Percentiles rank a stretch among this genome's conserved stretches.
phyloP scores from a whole-genome alignment of 225 moss, liverwort and hornwort genomes.

The Lunularia cruciata region DNA sequence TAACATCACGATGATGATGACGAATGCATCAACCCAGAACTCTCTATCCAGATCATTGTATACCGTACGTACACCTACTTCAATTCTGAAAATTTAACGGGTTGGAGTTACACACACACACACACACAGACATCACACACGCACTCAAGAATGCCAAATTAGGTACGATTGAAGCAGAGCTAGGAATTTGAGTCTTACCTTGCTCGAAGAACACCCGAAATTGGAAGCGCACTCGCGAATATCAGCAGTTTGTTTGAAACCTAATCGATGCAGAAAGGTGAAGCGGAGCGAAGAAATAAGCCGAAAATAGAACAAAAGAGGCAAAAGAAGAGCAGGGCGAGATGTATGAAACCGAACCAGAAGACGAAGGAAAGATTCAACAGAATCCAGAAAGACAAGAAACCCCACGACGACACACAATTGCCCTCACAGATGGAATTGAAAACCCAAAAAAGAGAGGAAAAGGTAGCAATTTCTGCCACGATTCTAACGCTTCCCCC shows the following conservation, averaged over 20 bases:
- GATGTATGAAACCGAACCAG: constrained; percentile 30
- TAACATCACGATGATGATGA: no score
- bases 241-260: not conserved
- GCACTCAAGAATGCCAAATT: no score
- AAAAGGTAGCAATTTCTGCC: constrained; percentile 39
- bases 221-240: no score
- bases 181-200: no score
- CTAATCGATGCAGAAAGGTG: constrained; percentile 27
- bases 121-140: no score
- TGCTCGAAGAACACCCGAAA: no score
- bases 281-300: constrained; percentile 36
- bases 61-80: no score
- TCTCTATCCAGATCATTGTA: no score
- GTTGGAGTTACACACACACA: no score
- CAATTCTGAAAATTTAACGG: no score
- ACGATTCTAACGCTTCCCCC: constrained; percentile 13
- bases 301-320: constrained; percentile 32
- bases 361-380: constrained; percentile 37
- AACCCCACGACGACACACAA: constrained; percentile 28
- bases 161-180: no score
- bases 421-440: constrained; percentile 33
- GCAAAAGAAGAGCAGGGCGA: constrained; percentile 38
- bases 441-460: constrained; percentile 32
- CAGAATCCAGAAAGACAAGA: constrained; percentile 34
- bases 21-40: no score